Percentiles rank a stretch among this genome's conserved stretches.
These are phyloP conservation scores for Rhodotorula paludigena DNA, from an alignment of 768 basidiomycete genomes.

Conservation along the genomic window DNA sequence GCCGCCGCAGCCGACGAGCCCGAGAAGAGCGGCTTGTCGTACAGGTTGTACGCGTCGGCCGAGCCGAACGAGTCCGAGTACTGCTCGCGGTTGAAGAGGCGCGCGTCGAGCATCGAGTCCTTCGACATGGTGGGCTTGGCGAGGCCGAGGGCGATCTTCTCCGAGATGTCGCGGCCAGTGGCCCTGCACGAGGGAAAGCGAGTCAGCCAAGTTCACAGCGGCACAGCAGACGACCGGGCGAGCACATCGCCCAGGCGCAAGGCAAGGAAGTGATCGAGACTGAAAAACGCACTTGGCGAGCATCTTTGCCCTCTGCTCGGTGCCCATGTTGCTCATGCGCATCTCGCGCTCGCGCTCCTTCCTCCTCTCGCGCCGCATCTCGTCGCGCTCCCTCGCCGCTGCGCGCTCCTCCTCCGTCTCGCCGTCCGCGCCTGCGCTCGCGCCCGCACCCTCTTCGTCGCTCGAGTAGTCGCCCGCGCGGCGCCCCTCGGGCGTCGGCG, in stretches of 20 bases:
- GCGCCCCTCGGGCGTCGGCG: too few species aligned
- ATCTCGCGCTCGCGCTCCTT: slow-evolving; percentile 92
- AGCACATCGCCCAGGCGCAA: too few species aligned
- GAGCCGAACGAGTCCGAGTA: slow-evolving; percentile 74
- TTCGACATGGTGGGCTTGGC: slow-evolving; percentile 95
- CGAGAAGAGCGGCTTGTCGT: slow-evolving; percentile 91
- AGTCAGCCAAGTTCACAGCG: too few species aligned
- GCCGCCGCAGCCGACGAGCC: slow-evolving; percentile 96
- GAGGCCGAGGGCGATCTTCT: slow-evolving; percentile 95
- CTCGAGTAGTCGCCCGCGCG: not conserved
- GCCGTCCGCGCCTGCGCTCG: slow-evolving; percentile 10
- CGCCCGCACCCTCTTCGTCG: slow-evolving; percentile 43
- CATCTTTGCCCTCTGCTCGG: slow-evolving; percentile 91
- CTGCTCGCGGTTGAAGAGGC: slow-evolving; percentile 94
- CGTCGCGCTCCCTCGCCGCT: slow-evolving; percentile 75
- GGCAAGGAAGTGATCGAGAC: slow-evolving; percentile 1
- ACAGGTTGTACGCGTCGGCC: slow-evolving; percentile 88
- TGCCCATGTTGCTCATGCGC: slow-evolving; percentile 98
- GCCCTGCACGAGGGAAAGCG: slow-evolving; percentile 52
- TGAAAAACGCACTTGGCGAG: slow-evolving; percentile 61
- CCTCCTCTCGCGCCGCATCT: slow-evolving; percentile 85
- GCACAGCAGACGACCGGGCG: too few species aligned
- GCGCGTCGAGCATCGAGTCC: slow-evolving; percentile 94
- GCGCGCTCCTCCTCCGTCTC: slow-evolving; percentile 53
- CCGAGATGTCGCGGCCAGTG: slow-evolving; percentile 97